Evolutionary conservation across 495 filamentous ascomycete species (phyloP).

Genomic region (Bathelium albidoporum): DNA sequence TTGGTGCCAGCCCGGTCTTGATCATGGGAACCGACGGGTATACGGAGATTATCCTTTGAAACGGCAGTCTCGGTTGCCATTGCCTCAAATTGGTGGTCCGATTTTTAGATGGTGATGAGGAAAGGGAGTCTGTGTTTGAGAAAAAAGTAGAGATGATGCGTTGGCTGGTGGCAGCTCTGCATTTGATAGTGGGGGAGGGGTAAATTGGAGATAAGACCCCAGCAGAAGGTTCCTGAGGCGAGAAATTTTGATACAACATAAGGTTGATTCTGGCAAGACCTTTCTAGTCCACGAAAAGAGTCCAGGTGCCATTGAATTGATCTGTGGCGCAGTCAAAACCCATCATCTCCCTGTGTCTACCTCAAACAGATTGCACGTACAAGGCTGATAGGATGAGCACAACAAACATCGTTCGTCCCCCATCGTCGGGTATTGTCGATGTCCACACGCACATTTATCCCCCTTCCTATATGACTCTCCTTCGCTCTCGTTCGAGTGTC

Average conservation of each 20-base stretch:
- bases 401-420: neutral
- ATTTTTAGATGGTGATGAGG: neutral
- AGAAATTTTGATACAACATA: too few species aligned
- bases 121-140: neutral
- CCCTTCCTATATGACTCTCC: slow-evolving; percentile 68
- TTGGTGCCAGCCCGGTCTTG: neutral
- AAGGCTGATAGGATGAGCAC: neutral
- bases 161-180: too few species aligned
- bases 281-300: too few species aligned
- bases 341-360: too few species aligned
- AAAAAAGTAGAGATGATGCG: too few species aligned
- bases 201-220: neutral
- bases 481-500: slow-evolving; percentile 62
- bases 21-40: slow-evolving; percentile 8
- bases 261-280: too few species aligned
- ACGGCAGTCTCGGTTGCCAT: slow-evolving; percentile 14
- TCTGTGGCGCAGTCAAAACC: too few species aligned
- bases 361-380: neutral
- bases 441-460: slow-evolving; percentile 95
- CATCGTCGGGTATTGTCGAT: slow-evolving; percentile 50
- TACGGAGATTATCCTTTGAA: slow-evolving; percentile 14
- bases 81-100: too few species aligned
- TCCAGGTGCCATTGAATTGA: too few species aligned
- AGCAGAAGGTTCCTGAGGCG: too few species aligned
- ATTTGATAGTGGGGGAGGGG: slow-evolving; percentile 1